These are phyloP conservation scores for Bjerkandera adusta DNA, from an alignment of 1,284 basidiomycete species.

Conservation along the genomic window DNA sequence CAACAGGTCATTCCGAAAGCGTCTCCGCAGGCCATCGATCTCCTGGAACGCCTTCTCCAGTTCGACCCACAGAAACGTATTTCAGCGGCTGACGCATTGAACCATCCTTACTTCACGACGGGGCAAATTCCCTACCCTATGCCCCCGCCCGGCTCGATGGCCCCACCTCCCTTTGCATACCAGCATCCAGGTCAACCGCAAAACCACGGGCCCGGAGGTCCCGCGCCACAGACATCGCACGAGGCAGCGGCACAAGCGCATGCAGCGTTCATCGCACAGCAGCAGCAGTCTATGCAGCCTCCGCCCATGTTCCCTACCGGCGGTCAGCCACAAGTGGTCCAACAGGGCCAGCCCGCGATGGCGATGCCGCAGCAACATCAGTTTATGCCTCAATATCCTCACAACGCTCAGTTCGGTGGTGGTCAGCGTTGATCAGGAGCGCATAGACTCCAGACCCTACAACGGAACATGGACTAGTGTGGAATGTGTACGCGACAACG, in stretches of 20 bases:
- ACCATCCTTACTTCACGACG: constrained; percentile 88
- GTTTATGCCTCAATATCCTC: constrained; percentile 28
- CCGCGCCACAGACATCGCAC: constrained; percentile 43
- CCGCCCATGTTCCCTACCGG: constrained; percentile 28
- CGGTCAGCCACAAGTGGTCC: constrained; percentile 34
- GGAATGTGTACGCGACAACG: background rate
- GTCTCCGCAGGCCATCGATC: constrained; percentile 88
- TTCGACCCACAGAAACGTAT: constrained; percentile 95
- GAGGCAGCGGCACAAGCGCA: constrained; percentile 32
- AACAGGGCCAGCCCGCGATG: constrained; percentile 34
- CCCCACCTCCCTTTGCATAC: constrained; percentile 67
- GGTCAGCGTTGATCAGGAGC: constrained; percentile 12
- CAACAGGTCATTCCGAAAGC: constrained; percentile 91
- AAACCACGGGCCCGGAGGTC: constrained; percentile 33
- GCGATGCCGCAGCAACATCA: constrained; percentile 27
- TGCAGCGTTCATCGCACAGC: constrained; percentile 39
- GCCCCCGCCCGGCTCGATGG: constrained; percentile 56
- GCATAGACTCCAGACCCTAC: no score
- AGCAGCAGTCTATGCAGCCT: constrained; percentile 33
- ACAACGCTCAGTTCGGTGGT: constrained; percentile 19
- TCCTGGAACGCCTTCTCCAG: constrained; percentile 93
- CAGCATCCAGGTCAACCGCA: constrained; percentile 58
- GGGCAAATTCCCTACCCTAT: constrained; percentile 43
- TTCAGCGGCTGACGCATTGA: constrained; percentile 89
- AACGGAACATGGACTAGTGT: no score